Percentiles rank a stretch among this genome's conserved stretches.
Evolutionary conservation across 2,329 filamentous ascomycete species (phyloP).

Genomic region (Cytospora piceae): DNA sequence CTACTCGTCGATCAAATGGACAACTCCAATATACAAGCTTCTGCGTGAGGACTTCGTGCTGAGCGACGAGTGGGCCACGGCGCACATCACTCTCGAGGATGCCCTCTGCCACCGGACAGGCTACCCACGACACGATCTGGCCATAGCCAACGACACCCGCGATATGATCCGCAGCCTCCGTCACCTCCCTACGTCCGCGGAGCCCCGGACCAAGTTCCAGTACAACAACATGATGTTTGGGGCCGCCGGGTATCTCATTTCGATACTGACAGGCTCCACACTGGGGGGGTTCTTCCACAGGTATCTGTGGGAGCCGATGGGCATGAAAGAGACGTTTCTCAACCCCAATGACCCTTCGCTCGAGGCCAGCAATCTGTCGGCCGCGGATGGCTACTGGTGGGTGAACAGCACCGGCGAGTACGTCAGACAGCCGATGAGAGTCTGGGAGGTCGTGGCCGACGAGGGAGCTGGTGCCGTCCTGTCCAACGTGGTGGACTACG

Average conservation of each 20-base stretch:
- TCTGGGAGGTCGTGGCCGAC: conserved; percentile 35
- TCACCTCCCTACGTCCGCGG: conserved; percentile 47
- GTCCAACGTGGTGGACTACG: conserved; percentile 45
- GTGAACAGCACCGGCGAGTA: conserved; percentile 36
- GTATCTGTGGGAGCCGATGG: conserved; percentile 49
- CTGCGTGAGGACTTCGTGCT: conserved; percentile 58
- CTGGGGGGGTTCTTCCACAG: conserved; percentile 47
- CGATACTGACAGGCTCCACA: conserved; percentile 43
- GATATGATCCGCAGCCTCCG: conserved; percentile 49
- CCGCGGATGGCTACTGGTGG: conserved; percentile 46
- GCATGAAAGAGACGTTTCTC: conserved; percentile 50
- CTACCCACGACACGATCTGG: conserved; percentile 47
- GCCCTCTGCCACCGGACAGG: conserved; percentile 57
- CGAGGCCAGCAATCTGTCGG: not conserved
- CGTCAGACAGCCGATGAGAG: conserved; percentile 31
- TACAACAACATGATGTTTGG: conserved; percentile 58
- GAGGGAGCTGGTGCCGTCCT: conserved; percentile 50
- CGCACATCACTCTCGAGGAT: conserved; percentile 57
- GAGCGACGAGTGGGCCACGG: conserved; percentile 48
- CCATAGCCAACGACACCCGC: conserved; percentile 36
- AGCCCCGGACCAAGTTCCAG: conserved; percentile 49
- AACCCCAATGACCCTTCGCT: conserved; percentile 38
- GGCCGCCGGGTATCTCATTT: conserved; percentile 50
- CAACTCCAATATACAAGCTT: conserved; percentile 50
- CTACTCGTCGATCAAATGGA: conserved; percentile 48